A percentile compares a stretch with the other conserved stretches of the same genome.
Evolutionary conservation across 2,329 filamentous ascomycete genomes (phyloP).

Genomic region (Polytolypa hystricis): DNA sequence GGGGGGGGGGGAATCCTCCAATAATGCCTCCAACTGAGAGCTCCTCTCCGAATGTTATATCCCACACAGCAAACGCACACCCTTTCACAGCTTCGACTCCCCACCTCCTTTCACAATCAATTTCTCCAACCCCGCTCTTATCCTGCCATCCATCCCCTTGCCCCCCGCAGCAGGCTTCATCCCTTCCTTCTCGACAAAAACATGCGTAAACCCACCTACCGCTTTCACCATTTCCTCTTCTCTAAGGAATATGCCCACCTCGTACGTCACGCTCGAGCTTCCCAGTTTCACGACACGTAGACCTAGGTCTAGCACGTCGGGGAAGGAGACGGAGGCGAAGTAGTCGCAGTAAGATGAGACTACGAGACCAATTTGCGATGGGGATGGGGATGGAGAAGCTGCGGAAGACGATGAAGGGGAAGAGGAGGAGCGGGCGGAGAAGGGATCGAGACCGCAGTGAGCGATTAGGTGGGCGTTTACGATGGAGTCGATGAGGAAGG

Average conservation of each 20-base stretch:
- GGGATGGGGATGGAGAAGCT: slow-evolving; percentile 9
- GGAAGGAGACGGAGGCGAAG: slow-evolving; percentile 70
- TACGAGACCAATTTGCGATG: slow-evolving; percentile 67
- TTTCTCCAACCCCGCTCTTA: slow-evolving; percentile 45
- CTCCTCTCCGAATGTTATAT: too few species aligned
- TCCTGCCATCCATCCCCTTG: slow-evolving; percentile 27
- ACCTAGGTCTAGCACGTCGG: slow-evolving; percentile 68
- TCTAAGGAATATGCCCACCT: slow-evolving; percentile 73
- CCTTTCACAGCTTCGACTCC: slow-evolving; percentile 19
- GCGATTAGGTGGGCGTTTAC: slow-evolving; percentile 81
- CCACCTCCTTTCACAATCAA: slow-evolving; percentile 32
- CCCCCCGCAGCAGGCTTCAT: slow-evolving; percentile 38
- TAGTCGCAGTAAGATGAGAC: slow-evolving; percentile 80
- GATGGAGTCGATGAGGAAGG: slow-evolving; percentile 77
- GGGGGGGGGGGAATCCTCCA: too few species aligned
- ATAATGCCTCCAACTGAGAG: too few species aligned
- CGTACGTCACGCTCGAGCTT: slow-evolving; percentile 78
- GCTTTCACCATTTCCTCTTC: slow-evolving; percentile 65
- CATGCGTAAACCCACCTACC: slow-evolving; percentile 76
- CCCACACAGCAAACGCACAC: too few species aligned
- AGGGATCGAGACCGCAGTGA: slow-evolving; percentile 62
- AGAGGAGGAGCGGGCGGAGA: slow-evolving; percentile 48
- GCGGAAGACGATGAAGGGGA: slow-evolving; percentile 2
- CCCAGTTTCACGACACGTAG: slow-evolving; percentile 75
- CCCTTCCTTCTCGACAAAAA: slow-evolving; percentile 65